Evolutionary conservation across 2,329 filamentous ascomycete genomes (phyloP), one percentile per base, ranked within the genome.

Genomic region (Paraconiothyrium brasiliense): DNA sequence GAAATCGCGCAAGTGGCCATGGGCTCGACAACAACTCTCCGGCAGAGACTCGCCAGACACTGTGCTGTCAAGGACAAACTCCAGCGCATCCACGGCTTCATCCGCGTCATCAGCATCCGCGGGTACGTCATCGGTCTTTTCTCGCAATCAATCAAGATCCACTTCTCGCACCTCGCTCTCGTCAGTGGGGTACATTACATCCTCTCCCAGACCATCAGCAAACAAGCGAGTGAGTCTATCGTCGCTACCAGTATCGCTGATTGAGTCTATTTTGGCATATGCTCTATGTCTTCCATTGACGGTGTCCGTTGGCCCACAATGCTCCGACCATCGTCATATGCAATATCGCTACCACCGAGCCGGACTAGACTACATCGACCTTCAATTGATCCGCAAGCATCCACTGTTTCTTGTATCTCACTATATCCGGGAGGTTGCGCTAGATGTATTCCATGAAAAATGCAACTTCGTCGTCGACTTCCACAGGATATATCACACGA

Each of bases 381-480:
- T 74, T 16, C 66, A 62, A 27, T 62, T 67, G 14, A 60, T 71
- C 32, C 51, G 68, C 20, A 60, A 66, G 32, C 60, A 69, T 39
- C 66, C 69, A 4, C 35, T 69, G 2, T 71, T 71, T 35, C 16
- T 62, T 11, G 62, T 70, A 14, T 71, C 66, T 14, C 60, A 63
- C 14, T 34, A 58, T 30, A 51, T 71, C 22, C 67, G 69, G 5
- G 35, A 61, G 11, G 52, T 62, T 22, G 54, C 46, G 22, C 57
- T 71, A 13, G 64, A 69, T n/a, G 62, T 71, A 4, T 58, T 74
- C 35, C 63, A 69, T 43, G 57, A 60, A n/a, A 68, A 63, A 32
- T 65, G 63, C 48, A 57, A 65, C 7, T 72, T 74, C 44, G 57
- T 70, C 7, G 65, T 74, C 39, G 68, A 74, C 20, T 51, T 74